Evolutionary conservation across 106 monocot genomes (phyloP).

Genomic region (Allium cepa): DNA sequence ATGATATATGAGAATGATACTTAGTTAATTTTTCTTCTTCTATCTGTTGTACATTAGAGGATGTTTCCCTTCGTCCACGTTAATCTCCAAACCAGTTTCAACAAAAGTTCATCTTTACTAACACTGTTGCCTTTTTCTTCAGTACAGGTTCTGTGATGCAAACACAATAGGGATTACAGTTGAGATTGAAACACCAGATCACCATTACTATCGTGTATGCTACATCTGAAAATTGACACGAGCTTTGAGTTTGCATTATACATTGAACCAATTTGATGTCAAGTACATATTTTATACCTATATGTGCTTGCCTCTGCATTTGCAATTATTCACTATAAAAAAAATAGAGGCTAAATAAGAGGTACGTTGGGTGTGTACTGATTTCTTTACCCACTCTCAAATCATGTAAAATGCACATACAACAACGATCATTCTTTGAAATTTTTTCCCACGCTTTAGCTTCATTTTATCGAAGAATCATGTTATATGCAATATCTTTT

Average conservation of each 20-base stretch:
- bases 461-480: neutral
- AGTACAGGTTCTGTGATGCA: slow-evolving; percentile 36
- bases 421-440: no score
- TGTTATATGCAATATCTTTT: no score
- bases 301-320: neutral
- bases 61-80: neutral
- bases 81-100: no score
- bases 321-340: neutral
- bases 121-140: neutral
- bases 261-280: neutral
- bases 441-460: neutral
- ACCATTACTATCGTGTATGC: slow-evolving; percentile 83
- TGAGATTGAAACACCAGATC: slow-evolving; percentile 87
- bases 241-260: neutral
- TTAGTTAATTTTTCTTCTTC: neutral
- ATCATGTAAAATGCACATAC: no score
- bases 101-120: no score
- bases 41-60: no score
- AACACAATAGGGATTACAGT: slow-evolving; percentile 75
- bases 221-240: neutral
- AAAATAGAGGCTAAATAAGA: slow-evolving; percentile 6
- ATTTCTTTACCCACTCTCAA: neutral
- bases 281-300: neutral
- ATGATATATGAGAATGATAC: neutral
- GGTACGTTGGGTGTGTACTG: slow-evolving; percentile 5